Base-by-base conservation (phyloP, 345 rosid species). In the Arabis hirsuta region DNA sequence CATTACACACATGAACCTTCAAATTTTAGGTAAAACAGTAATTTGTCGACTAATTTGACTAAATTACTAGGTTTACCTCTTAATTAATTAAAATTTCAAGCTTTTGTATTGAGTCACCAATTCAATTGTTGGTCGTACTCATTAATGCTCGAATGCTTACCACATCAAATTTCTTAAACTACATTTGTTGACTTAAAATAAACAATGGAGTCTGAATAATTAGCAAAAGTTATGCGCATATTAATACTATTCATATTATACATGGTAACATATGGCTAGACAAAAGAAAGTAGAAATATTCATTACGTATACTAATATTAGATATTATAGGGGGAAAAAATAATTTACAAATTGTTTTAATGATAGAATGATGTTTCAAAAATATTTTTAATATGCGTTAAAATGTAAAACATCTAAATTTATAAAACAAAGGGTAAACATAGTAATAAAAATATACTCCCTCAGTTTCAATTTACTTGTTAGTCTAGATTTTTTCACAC, bases 11-110 rank as follows among this genome's bases (percentile, higher is more conserved):
- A 43, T 19, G 26, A 31, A 31, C 47, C 22, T 63, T 60, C 29
- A 34, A 11, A 48, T 65, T 51, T 8, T 48, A 56, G 60, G 72
- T 56, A 29, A 73, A 55, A 65, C 59, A 73, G 61, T 73, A 65
- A 58, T 29, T 47, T 36, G 66, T 73, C 45, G 59, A 47, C 57
- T 47, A 73, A 47, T 73, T 73, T 65, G 77, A 48, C 66, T 56
- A 57, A 65, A 19, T 65, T 26, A 47, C 55, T 67, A 22, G 55
- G 61, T 66, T 73, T 57, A 73, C 1, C 31, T 13, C 16, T 39
- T 48, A 48, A 48, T 38, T 19, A 6, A 7, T 36, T 36, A 3
- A 43, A 57, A 47, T 11, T 39, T 14, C 16, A 26, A 16, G 7
- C 12, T 39, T 47, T 36, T 57, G 42, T 34, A n/a, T 67, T 6